Evolutionary conservation across 257 asterid species (phyloP), one percentile per base, ranked within the genome.

Genomic region (Gynochthodes officinalis): DNA sequence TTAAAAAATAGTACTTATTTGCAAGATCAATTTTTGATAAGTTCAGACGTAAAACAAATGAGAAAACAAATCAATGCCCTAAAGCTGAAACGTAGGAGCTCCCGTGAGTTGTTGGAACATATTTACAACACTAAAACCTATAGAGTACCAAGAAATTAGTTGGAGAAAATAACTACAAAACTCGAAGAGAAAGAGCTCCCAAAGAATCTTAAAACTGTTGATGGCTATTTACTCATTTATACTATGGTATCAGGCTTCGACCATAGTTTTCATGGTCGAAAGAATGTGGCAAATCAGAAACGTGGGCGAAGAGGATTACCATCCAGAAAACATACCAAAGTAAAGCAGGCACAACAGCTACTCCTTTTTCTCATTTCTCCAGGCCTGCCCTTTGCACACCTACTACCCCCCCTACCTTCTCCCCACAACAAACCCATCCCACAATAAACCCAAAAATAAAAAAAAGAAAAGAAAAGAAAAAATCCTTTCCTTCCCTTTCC

Each of bases 181-280:
- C 4, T 75, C 23, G 35, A 16, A 23, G 76, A 55, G 71, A 70
- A 78, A 73, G 80, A 72, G 75, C 82, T 76, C 87, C 88, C 70
- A 58, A 82, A 83, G 85, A 75, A 87, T 84, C 80, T 69, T 84
- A 80, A 67, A 82, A 78, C 81, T 82, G 85, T 84, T 71, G 83
- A 73, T 74, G 81, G 64, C 88, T 84, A 90, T 90, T 78, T 89
- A 89, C 92, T 89, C 82, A 70, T 82, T 82, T 75, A 78, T 30
- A 82, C 89, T 81, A 60, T 44, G 74, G 63, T 81, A 84, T 79
- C 81, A 71, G 72, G 80, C 82, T 73, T 72, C 57, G 72, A 71
- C 72, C 79, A 64, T 62, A 84, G 82, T 81, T 81, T 79, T 80
- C 76, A 64, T 70, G 78, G 72, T 82, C 74, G 59, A 49, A 77